Conservation (phyloP, 495 filamentous ascomycete species). For the Penicillium tannophilum region DNA sequence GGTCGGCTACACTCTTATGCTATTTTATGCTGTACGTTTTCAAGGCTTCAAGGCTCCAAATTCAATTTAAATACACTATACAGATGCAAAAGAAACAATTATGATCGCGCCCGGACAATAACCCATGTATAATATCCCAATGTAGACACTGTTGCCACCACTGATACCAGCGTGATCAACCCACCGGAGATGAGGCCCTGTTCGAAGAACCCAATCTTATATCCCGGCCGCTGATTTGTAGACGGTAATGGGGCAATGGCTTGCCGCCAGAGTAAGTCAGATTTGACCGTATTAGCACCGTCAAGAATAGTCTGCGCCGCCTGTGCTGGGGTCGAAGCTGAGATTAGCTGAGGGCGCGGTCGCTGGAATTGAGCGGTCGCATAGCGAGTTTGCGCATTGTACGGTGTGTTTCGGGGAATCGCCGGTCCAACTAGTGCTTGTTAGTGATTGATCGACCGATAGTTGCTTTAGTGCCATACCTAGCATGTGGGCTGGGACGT, state of each 20-base stretch:
- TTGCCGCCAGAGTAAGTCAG: slow-evolving; percentile 28
- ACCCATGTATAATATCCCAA: slow-evolving; percentile 35
- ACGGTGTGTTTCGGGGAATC: slow-evolving; percentile 31
- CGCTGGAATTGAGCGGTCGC: slow-evolving; percentile 37
- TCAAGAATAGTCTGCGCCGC: slow-evolving; percentile 21
- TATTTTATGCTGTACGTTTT: neutral
- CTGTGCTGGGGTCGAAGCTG: slow-evolving; percentile 10
- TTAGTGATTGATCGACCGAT: slow-evolving; percentile 3
- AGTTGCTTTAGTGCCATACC: slow-evolving; percentile 17
- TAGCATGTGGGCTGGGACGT: slow-evolving; percentile 50
- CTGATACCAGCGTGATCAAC: slow-evolving; percentile 28
- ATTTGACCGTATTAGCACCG: slow-evolving; percentile 15
- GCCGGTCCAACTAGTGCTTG: slow-evolving; percentile 39
- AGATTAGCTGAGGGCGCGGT: slow-evolving; percentile 43
- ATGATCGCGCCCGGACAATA: slow-evolving; percentile 20
- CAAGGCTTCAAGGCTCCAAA: no score
- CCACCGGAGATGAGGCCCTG: slow-evolving; percentile 51
- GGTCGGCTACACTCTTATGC: neutral
- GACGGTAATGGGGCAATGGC: slow-evolving; percentile 38
- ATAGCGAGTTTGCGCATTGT: slow-evolving; percentile 39
- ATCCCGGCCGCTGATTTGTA: slow-evolving; percentile 38
- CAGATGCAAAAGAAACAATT: neutral
- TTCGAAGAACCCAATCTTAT: slow-evolving; percentile 53
- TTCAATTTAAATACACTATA: neutral
- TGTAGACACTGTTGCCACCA: slow-evolving; percentile 28